phyloP scores from a whole-genome alignment of 176 grass and related monocot species.

The Urochloa ruziziensis region DNA sequence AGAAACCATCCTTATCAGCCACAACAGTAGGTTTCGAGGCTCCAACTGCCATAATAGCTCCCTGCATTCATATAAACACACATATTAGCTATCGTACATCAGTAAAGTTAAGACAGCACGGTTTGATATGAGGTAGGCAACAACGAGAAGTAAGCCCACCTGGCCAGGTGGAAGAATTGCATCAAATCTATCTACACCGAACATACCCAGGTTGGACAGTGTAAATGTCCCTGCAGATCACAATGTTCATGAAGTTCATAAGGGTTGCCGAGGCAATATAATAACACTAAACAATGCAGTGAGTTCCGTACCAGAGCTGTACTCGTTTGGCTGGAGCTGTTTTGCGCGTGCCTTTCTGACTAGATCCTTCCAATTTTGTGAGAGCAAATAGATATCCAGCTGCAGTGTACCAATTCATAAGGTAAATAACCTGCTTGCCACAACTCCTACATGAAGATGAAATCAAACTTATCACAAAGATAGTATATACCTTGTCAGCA shows the following conservation, averaged over 20 bases:
- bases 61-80: conserved; percentile 46
- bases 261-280: not conserved
- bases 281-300: not conserved
- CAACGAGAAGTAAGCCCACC: conserved; percentile 40
- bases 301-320: conserved; percentile 70
- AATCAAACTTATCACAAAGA: conserved; percentile 1
- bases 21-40: conserved; percentile 84
- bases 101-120: not conserved
- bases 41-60: conserved; percentile 97
- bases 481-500: conserved; percentile 73
- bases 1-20: conserved; percentile 78
- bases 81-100: not conserved
- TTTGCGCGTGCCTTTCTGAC: conserved; percentile 82
- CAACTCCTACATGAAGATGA: not conserved
- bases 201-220: conserved; percentile 95
- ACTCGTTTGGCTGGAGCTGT: conserved; percentile 93
- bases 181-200: conserved; percentile 95
- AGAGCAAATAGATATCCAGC: conserved; percentile 95
- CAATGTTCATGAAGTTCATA: not conserved
- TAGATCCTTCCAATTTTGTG: conserved; percentile 96
- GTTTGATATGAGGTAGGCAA: not conserved
- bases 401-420: conserved; percentile 39
- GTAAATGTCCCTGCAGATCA: conserved; percentile 85
- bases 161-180: conserved; percentile 99
- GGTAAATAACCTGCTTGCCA: not conserved